Percentiles rank a stretch among this genome's conserved stretches.
phyloP scores from a whole-genome alignment of 225 moss, liverwort and hornwort genomes.

The Thuidium tamariscinum region DNA sequence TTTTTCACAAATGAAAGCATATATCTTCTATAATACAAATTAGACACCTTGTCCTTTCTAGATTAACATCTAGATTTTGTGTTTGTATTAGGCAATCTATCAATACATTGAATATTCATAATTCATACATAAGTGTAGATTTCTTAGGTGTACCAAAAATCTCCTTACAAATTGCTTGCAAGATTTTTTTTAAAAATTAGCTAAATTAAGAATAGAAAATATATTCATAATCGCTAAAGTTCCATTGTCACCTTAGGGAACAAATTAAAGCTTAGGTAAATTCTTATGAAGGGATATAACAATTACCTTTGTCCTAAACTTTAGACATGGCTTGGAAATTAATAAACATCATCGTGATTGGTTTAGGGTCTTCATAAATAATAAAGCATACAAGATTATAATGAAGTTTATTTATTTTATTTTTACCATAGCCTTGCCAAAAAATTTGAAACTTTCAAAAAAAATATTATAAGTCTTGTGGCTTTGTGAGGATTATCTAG shows the following conservation, averaged over 20 bases:
- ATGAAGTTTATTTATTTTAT: too few relatives aligned
- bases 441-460: too few relatives aligned
- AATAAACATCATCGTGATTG: too few relatives aligned
- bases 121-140: fast-evolving
- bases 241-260: fast-evolving
- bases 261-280: not conserved
- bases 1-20: not conserved
- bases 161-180: not conserved
- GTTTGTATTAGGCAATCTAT: not conserved
- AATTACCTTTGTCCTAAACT: too few relatives aligned
- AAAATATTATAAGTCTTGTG: too few relatives aligned
- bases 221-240: not conserved
- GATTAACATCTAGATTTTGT: not conserved
- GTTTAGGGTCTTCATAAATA: too few relatives aligned
- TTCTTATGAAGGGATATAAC: not conserved
- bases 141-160: not conserved
- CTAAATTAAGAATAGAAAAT: not conserved
- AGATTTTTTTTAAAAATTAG: not conserved
- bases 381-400: too few relatives aligned
- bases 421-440: too few relatives aligned
- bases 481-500: too few relatives aligned
- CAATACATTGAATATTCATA: not conserved
- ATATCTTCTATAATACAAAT: not conserved
- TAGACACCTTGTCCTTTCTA: fast-evolving
- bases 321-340: too few relatives aligned